Evolutionary conservation across 768 basidiomycete genomes (phyloP), one percentile per base, ranked within the genome.

Genomic region (Pholiota conissans): DNA sequence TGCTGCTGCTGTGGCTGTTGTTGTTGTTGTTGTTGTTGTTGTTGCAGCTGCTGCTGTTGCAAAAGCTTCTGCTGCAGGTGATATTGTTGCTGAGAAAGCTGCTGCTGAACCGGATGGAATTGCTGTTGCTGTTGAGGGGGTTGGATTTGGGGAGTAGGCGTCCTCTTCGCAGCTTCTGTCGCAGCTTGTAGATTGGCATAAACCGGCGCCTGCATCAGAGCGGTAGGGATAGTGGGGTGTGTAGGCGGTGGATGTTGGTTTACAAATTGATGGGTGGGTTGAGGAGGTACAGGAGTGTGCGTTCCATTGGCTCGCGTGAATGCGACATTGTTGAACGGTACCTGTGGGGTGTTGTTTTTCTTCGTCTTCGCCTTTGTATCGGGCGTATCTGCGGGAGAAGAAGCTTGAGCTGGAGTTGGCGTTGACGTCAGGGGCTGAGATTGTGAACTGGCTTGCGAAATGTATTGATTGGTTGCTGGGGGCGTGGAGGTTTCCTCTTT

Each of bases 201-300:
- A 18, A 71, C 67, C 49, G 72, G 73, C 7, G 74, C 71, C 59
- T 79, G 82, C 60, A 73, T 65, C n/a, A 66, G 64, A 4, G 69
- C 62, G 45, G 64, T 51, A 55, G 61, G 57, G 62, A 64, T 54
- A 16, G 63, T 49, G 11, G 73, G 65, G 16, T 71, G 42, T 16
- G 68, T 67, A 22, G 68, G 53, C 3, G 71, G 64, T 10, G 74
- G 61, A 42, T 72, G 71, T 50, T 73, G 72, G 57, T 73, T 66
- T 9, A 74, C 69, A 46, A 76, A 69, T 40, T 75, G 73, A 65
- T 69, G 73, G 2, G 68, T 67, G 8, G 67, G 68, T 49, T 68
- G 63, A 37, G 71, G 68, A 29, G 71, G 69, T 42, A 66, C 64
- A 49, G 76, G 74, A 3, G 78, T 74, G 57, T 69, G 72, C 13